phyloP scores from a whole-genome alignment of 2,329 filamentous ascomycete species.

The Periconia macrospinosa region DNA sequence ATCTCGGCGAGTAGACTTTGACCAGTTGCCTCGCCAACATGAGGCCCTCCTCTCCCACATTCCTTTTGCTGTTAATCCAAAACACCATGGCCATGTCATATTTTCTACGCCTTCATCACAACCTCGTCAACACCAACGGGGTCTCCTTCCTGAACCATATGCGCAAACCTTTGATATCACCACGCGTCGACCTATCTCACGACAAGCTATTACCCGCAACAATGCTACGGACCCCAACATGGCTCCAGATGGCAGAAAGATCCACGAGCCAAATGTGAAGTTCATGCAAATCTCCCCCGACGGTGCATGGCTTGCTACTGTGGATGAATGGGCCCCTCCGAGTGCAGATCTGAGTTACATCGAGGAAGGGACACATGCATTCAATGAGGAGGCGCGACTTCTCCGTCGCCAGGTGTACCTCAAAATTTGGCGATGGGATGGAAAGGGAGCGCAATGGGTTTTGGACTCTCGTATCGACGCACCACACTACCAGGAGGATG shows the following conservation, averaged over 20 bases:
- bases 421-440: slow-evolving; percentile 83
- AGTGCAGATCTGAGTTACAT: slow-evolving; percentile 66
- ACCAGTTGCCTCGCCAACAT: slow-evolving; percentile 25
- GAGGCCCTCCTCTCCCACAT: slow-evolving; percentile 28
- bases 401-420: slow-evolving; percentile 72
- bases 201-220: slow-evolving; percentile 86
- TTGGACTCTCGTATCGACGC: slow-evolving; percentile 81
- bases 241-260: slow-evolving; percentile 68
- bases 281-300: slow-evolving; percentile 76
- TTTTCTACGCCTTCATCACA: slow-evolving; percentile 57
- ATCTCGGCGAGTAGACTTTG: slow-evolving; percentile 38
- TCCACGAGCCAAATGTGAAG: slow-evolving; percentile 77
- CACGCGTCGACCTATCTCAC: slow-evolving; percentile 74
- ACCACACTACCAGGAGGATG: slow-evolving; percentile 66
- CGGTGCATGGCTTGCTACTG: slow-evolving; percentile 85
- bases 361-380: slow-evolving; percentile 43
- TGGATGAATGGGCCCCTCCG: slow-evolving; percentile 87
- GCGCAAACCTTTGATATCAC: slow-evolving; percentile 88
- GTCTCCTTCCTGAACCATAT: slow-evolving; percentile 55
- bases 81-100: slow-evolving; percentile 45
- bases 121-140: slow-evolving; percentile 34
- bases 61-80: slow-evolving; percentile 47
- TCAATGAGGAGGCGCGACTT: slow-evolving; percentile 48
- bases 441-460: slow-evolving; percentile 62
- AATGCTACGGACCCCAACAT: slow-evolving; percentile 81